Base-by-base conservation (phyloP, 805 yeast genomes). In the Tetrapisispora pingtungensis region DNA sequence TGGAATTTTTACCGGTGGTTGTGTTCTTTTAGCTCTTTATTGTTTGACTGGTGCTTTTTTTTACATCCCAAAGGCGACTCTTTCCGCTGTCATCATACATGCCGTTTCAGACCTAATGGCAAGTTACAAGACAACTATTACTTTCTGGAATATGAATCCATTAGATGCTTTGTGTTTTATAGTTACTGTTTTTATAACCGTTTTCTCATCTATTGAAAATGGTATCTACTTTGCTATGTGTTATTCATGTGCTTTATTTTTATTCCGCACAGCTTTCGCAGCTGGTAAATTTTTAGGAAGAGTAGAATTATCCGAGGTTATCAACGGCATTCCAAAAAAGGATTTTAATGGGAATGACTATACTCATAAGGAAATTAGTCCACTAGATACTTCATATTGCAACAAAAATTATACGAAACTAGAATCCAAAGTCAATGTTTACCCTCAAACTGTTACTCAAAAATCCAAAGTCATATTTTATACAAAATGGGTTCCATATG, bases 201-300 rank as follows among this genome's bases (percentile, higher is more conserved):
- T 87, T 4, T 86, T 86, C 54, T 68, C 86, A 6, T 69, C 86
- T 4, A 83, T 89, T 59, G 97, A 89, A 64, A 70, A 80, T 58
- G 97, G 96, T 67, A 82, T 89, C 54, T 89, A 89, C 68, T 89
- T 88, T 65, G 90, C 96, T 33, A 75, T 86, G 53, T 80, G 84
- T 57, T 90, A 96, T 45, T 84, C 95, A 31, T 75, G 73, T 53
- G 95, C 87, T 17, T 70, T 77, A 37, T 65, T 88, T 46, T 67
- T 89, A 45, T 77, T 86, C 67, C 77, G 86, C 57, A 62, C 84
- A 41, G 85, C 94, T 19, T 79, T 77, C 67, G 94, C 97, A 35
- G 73, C 74, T 45, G 96, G 96, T 50, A 73, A 77, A 42, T 86
- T 88, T 67, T 70, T 89, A 60, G 97, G 96, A 44, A 73, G 81